Conservation (phyloP, 2,329 filamentous ascomycete genomes). For the Xylariales sp. region DNA sequence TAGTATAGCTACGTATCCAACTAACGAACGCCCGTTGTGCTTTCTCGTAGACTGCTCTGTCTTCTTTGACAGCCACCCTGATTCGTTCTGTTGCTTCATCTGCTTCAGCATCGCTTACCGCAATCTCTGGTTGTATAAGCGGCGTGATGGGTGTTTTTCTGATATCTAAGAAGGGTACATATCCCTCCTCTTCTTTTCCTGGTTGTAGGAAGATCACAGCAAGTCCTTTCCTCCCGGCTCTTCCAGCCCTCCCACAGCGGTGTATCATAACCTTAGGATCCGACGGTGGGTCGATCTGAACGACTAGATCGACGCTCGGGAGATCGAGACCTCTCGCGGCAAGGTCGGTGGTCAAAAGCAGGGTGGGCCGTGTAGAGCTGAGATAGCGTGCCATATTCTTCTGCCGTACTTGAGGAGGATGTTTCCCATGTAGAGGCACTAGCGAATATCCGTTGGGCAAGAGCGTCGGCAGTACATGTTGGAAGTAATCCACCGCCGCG, state of each 20-base stretch:
- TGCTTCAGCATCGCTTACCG: conserved; percentile 58
- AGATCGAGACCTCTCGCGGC: conserved; percentile 89
- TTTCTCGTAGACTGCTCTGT: conserved; percentile 70
- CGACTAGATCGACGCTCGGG: conserved; percentile 82
- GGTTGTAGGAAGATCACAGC: conserved; percentile 82
- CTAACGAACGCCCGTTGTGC: conserved; percentile 88
- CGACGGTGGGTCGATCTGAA: conserved; percentile 77
- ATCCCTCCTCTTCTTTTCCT: conserved; percentile 85
- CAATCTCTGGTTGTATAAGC: conserved; percentile 53
- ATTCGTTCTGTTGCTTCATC: conserved; percentile 53
- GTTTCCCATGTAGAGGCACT: conserved; percentile 86
- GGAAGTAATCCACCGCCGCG: conserved; percentile 91
- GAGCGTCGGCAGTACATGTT: conserved; percentile 69
- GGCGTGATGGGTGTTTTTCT: conserved; percentile 77
- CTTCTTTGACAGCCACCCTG: conserved; percentile 48
- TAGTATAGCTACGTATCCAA: conserved; percentile 87
- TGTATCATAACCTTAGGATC: conserved; percentile 96
- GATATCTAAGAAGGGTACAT: conserved; percentile 79
- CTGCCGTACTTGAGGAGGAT: conserved; percentile 78
- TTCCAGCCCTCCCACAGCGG: conserved; percentile 81
- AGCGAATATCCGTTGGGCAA: conserved; percentile 65
- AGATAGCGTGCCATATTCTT: conserved; percentile 83
- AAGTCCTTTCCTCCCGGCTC: conserved; percentile 81
- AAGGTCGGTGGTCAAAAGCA: conserved; percentile 89
- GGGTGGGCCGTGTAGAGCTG: conserved; percentile 66